Evolutionary conservation across 2,329 filamentous ascomycete genomes (phyloP), one percentile per base, ranked within the genome.

Genomic region (Phialocephala subalpina): DNA sequence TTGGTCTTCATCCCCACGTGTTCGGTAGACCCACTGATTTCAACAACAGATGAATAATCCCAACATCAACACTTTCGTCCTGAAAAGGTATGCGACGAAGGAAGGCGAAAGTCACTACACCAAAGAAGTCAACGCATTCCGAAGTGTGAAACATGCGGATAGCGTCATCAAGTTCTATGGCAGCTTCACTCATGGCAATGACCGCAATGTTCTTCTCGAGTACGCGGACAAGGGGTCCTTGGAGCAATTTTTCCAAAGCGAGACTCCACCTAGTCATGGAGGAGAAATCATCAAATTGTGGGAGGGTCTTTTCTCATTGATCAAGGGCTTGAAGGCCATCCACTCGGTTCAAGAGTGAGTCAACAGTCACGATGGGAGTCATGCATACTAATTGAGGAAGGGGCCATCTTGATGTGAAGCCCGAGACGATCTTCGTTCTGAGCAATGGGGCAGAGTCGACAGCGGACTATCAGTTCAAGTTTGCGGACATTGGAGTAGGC

Each of bases 151-250:
- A 33, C 55, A 72, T 20, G 63, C 58, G 4, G 56, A 69, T 4
- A 71, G 67, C 58, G 69, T 79, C 11, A 73, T 78, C 20, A 61
- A 63, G 3, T 77, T 74, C 65, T 73, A 67, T 62, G 73, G 73
- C 11, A 71, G 67, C 62, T 75, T 70, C 57, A 71, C 62, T 16
- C 73, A 77, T 49, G 65, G 69, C 11, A 66, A 73, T 20, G 69
- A 65, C 3, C 76, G 56, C 64, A 75, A 79, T 64, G 70, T 79
- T 5, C 58, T 80, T 7, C 71, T 80, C 3, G 77, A 80, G 65
- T 78, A 73, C 69, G 78, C 78, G 2, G 73, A 79, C 42, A 62
- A 70, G 22, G 77, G 78, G 1, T 74, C 72, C 3, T 67, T 80
- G 3, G 72, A 78, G 45, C 65, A 77, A 7, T 78, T 72, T 60